Percentiles rank a stretch among this genome's conserved stretches.
phyloP scores from a whole-genome alignment of 805 yeast species.

The Ogataea dorogensis region DNA sequence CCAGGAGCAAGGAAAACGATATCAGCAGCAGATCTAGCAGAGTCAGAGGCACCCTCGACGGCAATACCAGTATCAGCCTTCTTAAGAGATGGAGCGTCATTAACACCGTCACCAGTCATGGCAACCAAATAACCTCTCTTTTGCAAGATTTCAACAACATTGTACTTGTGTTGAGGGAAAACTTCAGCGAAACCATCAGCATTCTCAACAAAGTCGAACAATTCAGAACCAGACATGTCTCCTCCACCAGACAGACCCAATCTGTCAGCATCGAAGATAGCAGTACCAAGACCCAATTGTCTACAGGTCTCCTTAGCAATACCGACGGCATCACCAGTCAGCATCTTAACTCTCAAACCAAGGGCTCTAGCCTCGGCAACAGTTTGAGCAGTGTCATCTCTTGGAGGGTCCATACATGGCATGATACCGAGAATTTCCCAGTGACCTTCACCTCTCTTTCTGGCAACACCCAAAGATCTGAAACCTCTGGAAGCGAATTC shows the following conservation, averaged over 20 bases:
- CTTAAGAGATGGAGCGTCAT: slow-evolving; percentile 96
- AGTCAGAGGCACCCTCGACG: slow-evolving; percentile 97
- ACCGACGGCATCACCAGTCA: slow-evolving; percentile 99
- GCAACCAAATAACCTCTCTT: slow-evolving; percentile 96
- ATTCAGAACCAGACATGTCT: slow-evolving; percentile 95
- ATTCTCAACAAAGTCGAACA: slow-evolving; percentile 95
- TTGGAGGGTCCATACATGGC: slow-evolving; percentile 99
- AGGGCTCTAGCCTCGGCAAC: slow-evolving; percentile 86
- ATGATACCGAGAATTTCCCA: slow-evolving; percentile 97
- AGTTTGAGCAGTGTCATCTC: slow-evolving; percentile 96
- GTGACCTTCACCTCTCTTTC: slow-evolving; percentile 98
- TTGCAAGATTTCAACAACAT: slow-evolving; percentile 93
- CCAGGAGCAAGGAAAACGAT: slow-evolving; percentile 95
- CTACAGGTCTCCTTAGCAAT: slow-evolving; percentile 98
- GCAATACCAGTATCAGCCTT: slow-evolving; percentile 97
- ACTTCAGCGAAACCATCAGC: slow-evolving; percentile 99
- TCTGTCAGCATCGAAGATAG: slow-evolving; percentile 95
- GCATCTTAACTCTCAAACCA: slow-evolving; percentile 96
- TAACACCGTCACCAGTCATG: slow-evolving; percentile 99
- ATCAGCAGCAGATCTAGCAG: slow-evolving; percentile 96
- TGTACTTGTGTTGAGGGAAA: slow-evolving; percentile 97
- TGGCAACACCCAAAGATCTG: slow-evolving; percentile 98
- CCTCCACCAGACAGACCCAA: slow-evolving; percentile 91
- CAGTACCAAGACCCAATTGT: slow-evolving; percentile 94
- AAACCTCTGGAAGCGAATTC: slow-evolving; percentile 98